A percentile compares a stretch with the other conserved stretches of the same genome.
phyloP scores from a whole-genome alignment of 2,329 filamentous ascomycete genomes.

The Clathrospora elynae region DNA sequence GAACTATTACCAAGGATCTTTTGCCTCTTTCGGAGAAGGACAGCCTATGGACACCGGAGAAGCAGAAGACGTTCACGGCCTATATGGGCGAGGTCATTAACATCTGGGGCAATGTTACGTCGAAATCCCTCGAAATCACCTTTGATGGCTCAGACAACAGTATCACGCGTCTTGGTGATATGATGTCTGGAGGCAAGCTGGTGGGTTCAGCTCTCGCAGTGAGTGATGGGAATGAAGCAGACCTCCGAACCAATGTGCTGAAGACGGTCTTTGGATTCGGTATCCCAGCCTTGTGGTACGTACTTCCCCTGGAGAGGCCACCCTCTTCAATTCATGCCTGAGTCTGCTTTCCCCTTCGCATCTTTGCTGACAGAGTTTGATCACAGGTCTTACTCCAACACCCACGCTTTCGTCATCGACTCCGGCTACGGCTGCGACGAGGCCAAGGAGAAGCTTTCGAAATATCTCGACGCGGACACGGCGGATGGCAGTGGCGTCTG shows the following conservation, averaged over 20 bases:
- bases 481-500: conserved; percentile 2
- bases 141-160: not conserved
- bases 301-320: no score
- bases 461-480: not conserved
- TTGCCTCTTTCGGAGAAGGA: not conserved
- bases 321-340: no score
- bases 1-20: conserved; percentile 3
- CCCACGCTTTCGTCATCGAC: conserved; percentile 3
- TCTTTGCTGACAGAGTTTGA: no score
- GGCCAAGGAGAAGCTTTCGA: not conserved
- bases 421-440: conserved; percentile 3
- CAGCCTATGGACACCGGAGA: conserved; percentile 1
- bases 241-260: conserved; percentile 1
- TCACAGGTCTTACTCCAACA: no score
- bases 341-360: no score
- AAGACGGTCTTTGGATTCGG: conserved; percentile 1
- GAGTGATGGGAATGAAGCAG: not conserved
- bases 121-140: not conserved
- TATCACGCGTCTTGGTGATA: not conserved
- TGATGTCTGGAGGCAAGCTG: conserved; percentile 3
- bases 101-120: not conserved
- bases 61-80: not conserved
- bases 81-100: conserved; percentile 1
- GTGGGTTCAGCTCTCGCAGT: no score
- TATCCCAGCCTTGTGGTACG: conserved; percentile 2